These are phyloP conservation scores for Lentinus brumalis DNA, from an alignment of 768 basidiomycete genomes.

Conservation along the genomic window DNA sequence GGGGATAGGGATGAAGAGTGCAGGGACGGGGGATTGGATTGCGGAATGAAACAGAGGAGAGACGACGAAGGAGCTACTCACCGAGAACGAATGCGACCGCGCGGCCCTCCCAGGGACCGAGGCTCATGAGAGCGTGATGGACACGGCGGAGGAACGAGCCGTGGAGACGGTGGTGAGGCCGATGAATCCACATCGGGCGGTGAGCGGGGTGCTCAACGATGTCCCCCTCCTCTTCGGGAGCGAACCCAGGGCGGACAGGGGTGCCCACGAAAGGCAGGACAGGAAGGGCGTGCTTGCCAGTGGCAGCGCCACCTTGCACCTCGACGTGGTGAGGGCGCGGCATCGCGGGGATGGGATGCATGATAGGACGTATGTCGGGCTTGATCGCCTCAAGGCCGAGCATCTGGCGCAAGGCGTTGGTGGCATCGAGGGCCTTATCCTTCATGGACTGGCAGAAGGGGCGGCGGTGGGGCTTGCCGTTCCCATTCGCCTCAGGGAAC, in stretches of 20 bases:
- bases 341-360: not conserved
- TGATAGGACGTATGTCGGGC: not conserved
- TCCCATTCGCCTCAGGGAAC: not conserved
- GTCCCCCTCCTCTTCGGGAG: not conserved
- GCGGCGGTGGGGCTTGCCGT: not conserved
- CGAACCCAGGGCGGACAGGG: constrained; percentile 15
- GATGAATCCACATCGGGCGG: not conserved
- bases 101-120: constrained; percentile 84
- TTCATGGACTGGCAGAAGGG: constrained; percentile 41
- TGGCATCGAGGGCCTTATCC: constrained; percentile 52
- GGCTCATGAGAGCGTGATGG: constrained; percentile 62
- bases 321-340: not conserved
- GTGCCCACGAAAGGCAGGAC: constrained; percentile 24
- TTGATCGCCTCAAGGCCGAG: constrained; percentile 57
- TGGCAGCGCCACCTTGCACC: not conserved
- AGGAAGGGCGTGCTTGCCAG: constrained; percentile 4
- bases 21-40: not conserved
- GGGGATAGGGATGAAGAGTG: not conserved
- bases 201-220: not conserved
- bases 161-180: constrained; percentile 13
- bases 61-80: constrained; percentile 36
- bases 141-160: constrained; percentile 60
- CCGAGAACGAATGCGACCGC: constrained; percentile 84
- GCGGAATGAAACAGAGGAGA: not conserved
- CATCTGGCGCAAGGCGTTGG: constrained; percentile 56